These are phyloP conservation scores for Phytophthora tentaculata DNA, from an alignment of 352 stramenopile species.

Conservation along the genomic window DNA sequence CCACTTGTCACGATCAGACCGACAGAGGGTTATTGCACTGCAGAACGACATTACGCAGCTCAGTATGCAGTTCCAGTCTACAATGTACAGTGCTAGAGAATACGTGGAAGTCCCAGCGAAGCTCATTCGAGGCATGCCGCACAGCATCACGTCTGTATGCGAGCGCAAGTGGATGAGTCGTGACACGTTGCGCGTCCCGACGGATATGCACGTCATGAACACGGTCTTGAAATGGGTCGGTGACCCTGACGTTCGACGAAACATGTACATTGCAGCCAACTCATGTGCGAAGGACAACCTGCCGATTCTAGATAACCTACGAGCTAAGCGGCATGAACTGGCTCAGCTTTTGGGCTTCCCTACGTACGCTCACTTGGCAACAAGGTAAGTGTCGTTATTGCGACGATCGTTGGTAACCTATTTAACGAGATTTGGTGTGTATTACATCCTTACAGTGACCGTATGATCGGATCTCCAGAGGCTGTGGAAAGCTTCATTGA, in stretches of 20 bases:
- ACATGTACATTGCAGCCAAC: constrained; percentile 92
- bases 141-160: constrained; percentile 61
- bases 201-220: constrained; percentile 90
- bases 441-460: constrained; percentile 46
- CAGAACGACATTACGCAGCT: constrained; percentile 89
- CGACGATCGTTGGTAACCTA: constrained; percentile 6
- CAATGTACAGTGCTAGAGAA: constrained; percentile 72
- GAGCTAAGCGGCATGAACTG: constrained; percentile 86
- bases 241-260: constrained; percentile 73
- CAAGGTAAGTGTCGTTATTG: constrained; percentile 85
- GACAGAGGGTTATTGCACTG: constrained; percentile 84
- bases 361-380: constrained; percentile 91
- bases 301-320: constrained; percentile 86
- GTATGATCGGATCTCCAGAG: constrained; percentile 86
- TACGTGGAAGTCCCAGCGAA: constrained; percentile 72
- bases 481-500: constrained; percentile 72
- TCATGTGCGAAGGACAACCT: constrained; percentile 82
- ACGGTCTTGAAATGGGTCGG: constrained; percentile 92
- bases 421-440: constrained; percentile 2
- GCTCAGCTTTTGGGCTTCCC: constrained; percentile 90
- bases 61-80: constrained; percentile 91
- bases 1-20: constrained; percentile 81
- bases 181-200: constrained; percentile 71
- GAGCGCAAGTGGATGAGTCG: constrained; percentile 74
- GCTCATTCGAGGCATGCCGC: constrained; percentile 60